Evolutionary conservation across 768 basidiomycete genomes (phyloP).

Genomic region (Cystofilobasidium capitatum): DNA sequence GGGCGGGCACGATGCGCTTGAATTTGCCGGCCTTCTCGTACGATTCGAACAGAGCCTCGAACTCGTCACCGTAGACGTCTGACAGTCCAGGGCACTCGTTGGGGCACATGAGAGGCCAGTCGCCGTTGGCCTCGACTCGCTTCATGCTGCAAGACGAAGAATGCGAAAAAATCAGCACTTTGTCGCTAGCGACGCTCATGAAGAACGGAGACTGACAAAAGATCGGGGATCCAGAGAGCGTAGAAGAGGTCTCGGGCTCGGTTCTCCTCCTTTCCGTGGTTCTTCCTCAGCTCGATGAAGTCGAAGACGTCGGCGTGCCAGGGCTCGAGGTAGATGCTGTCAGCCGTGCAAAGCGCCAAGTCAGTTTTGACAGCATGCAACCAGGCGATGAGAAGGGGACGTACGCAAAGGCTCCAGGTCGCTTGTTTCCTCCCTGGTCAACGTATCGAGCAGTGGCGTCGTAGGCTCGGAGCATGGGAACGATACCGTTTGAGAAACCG

Average conservation of each 20-base stretch:
- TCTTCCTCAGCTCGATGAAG: conserved; percentile 94
- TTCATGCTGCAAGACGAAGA: conserved; percentile 61
- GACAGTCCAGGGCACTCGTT: conserved; percentile 84
- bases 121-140: conserved; percentile 74
- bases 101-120: conserved; percentile 97
- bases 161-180: neutral
- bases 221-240: conserved; percentile 93
- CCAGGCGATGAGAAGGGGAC: neutral
- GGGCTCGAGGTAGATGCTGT: conserved; percentile 78
- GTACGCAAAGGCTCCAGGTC: conserved; percentile 85
- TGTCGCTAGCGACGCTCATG: neutral
- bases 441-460: conserved; percentile 98
- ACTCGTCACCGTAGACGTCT: conserved; percentile 82
- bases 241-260: conserved; percentile 96
- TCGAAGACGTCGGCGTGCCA: conserved; percentile 98
- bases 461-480: conserved; percentile 96
- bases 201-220: conserved; percentile 56
- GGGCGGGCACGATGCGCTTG: conserved; percentile 69
- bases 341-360: neutral
- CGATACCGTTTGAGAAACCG: conserved; percentile 97
- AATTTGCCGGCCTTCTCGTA: conserved; percentile 75
- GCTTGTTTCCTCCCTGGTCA: conserved; percentile 98
- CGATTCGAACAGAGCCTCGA: conserved; percentile 69
- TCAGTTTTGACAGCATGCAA: neutral
- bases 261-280: conserved; percentile 95